A percentile compares a stretch with the other conserved stretches of the same genome.
Conservation (phyloP, 805 yeast genomes). For the Candida koratica region DNA sequence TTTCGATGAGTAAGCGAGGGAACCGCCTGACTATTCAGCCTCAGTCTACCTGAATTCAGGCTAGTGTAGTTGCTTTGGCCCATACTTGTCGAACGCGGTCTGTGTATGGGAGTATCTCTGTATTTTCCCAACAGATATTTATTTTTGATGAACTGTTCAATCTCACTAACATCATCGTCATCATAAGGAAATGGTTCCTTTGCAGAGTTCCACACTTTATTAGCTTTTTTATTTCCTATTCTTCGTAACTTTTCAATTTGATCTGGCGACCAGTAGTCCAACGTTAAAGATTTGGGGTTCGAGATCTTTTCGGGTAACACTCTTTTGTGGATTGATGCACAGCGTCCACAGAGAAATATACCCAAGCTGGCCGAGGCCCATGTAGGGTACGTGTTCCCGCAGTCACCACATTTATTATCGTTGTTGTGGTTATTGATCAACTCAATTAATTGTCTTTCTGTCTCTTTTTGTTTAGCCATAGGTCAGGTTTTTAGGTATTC, state of each 20-base stretch:
- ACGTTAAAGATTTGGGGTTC: constrained; percentile 64
- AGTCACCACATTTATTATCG: constrained; percentile 75
- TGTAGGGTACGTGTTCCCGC: constrained; percentile 65
- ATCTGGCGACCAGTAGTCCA: constrained; percentile 62
- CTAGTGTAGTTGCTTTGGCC: constrained; percentile 13
- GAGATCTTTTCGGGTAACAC: constrained; percentile 58
- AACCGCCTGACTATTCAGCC: constrained; percentile 22
- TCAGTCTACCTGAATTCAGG: constrained; percentile 11
- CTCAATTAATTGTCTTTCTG: constrained; percentile 52
- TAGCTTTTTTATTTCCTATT: constrained; percentile 63
- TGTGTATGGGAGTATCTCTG: constrained; percentile 36
- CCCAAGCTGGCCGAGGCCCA: constrained; percentile 54
- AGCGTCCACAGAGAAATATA: constrained; percentile 74
- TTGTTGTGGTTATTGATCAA: constrained; percentile 58
- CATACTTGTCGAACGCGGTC: constrained; percentile 30
- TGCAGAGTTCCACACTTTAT: constrained; percentile 63
- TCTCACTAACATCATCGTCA: constrained; percentile 54
- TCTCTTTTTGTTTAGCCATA: constrained; percentile 42
- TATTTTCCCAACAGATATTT: constrained; percentile 67
- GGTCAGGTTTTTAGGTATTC: no score
- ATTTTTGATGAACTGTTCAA: constrained; percentile 58
- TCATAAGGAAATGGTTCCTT: constrained; percentile 69
- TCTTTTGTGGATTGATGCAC: constrained; percentile 74
- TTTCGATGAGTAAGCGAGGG: constrained; percentile 49
- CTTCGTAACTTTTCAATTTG: constrained; percentile 46